Evolutionary conservation across 352 stramenopile species (phyloP), one percentile per base, ranked within the genome.

Genomic region (Aphanomyces astaci): DNA sequence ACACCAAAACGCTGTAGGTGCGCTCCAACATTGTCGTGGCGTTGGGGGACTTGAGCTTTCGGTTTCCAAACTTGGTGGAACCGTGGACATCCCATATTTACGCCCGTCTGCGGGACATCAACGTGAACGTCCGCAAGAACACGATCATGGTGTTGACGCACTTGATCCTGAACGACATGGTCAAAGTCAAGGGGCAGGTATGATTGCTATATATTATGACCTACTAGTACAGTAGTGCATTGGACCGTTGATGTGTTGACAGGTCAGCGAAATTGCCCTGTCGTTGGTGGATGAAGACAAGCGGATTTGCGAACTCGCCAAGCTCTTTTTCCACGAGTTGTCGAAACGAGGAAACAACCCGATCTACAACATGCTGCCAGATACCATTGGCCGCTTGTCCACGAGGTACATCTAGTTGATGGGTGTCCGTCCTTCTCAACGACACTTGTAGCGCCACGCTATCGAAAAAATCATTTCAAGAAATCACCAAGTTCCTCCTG

Each of bases 111-210:
- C 92, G 91, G 30, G 95, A 98, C 72, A 76, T 90, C 10, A 79
- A 95, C 63, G 66, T 81, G 22, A 87, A 90, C 62, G 97, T 99
- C 28, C 90, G 96, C 39, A 91, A 96, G 57, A 98, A 99, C 71
- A 97, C 96, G 39, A 89, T 99, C 51, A 97, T 98, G 71, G 96
- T 99, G 32, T 86, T 99, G 2, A 98, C 96, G 30, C 96, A 99
- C 72, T 86, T 99, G 39, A 98, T 99, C 75, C 78, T 99, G 33
- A 99, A 99, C 76, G 96, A 99, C 71, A 99, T 99, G 97, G 96
- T 99, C 43, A 99, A 98, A 80, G 95, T 99, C n/a, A 98, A 98
- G 73, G 95, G 92, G 17, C 90, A 98, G 75, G 80, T 95, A 3
- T 83, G 77, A 52, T 77, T n/a, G n/a, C 11, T 46, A 17, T 46